Percentiles rank a stretch among this genome's conserved stretches.
These are phyloP conservation scores for Dissophora globulifera DNA, from an alignment of 192 early-diverging fungal genomes.

Conservation along the genomic window DNA sequence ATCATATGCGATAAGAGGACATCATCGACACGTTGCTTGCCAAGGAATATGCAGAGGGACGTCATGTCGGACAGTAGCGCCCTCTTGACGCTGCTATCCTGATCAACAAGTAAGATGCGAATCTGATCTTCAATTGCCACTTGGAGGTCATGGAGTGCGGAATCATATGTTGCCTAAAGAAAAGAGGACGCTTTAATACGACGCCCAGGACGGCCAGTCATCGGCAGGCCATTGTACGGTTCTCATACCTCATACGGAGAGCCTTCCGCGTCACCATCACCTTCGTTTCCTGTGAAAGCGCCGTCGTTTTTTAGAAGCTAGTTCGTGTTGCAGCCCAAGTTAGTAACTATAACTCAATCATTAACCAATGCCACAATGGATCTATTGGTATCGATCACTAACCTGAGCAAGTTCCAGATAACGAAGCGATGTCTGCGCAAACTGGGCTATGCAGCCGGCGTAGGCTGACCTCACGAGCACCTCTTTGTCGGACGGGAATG, in stretches of 20 bases:
- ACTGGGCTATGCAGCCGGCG: slow-evolving; percentile 81
- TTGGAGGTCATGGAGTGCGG: slow-evolving; percentile 78
- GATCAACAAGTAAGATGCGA: slow-evolving; percentile 82
- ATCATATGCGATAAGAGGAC: slow-evolving; percentile 92
- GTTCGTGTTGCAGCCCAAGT: not conserved
- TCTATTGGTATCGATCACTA: too few relatives aligned
- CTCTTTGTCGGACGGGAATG: slow-evolving; percentile 77
- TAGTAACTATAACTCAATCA: too few relatives aligned
- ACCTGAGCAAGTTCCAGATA: slow-evolving; percentile 82
- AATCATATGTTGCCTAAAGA: slow-evolving; percentile 76
- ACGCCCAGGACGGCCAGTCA: too few relatives aligned
- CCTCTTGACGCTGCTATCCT: slow-evolving; percentile 82
- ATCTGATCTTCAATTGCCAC: slow-evolving; percentile 85
- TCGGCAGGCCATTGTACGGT: too few relatives aligned
- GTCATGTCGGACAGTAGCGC: slow-evolving; percentile 86
- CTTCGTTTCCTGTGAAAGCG: slow-evolving; percentile 53
- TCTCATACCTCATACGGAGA: slow-evolving; percentile 53
- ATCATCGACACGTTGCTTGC: slow-evolving; percentile 83
- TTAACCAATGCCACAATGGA: too few relatives aligned
- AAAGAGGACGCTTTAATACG: too few relatives aligned
- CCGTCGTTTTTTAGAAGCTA: slow-evolving; percentile 62
- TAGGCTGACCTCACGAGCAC: slow-evolving; percentile 83
- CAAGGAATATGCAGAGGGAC: slow-evolving; percentile 85
- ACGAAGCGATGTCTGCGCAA: slow-evolving; percentile 80
- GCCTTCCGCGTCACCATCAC: slow-evolving; percentile 51